phyloP scores from a whole-genome alignment of 305 asterid genomes.

The Fraxinus velutina region DNA sequence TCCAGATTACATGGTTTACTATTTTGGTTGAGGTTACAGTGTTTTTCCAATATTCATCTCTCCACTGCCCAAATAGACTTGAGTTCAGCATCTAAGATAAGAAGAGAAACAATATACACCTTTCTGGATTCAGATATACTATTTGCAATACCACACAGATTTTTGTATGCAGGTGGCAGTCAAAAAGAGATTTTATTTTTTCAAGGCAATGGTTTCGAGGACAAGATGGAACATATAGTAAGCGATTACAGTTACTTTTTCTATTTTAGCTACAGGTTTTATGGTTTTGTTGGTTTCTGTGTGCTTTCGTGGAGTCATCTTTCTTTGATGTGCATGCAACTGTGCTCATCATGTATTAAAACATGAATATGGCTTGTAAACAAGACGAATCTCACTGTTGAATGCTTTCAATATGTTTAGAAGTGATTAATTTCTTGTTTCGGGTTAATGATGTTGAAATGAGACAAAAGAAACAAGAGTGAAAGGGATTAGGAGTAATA shows the following conservation, averaged over 20 bases:
- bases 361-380: neutral
- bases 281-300: conserved; percentile 2
- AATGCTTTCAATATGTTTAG: conserved; percentile 7
- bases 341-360: conserved; percentile 20
- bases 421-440: neutral
- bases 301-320: conserved; percentile 8
- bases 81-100: conserved; percentile 11
- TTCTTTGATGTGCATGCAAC: conserved; percentile 12
- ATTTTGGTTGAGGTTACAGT: conserved; percentile 13
- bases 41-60: conserved; percentile 6
- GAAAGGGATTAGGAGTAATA: neutral
- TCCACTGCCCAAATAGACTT: neutral
- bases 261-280: conserved; percentile 2
- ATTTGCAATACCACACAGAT: conserved; percentile 21
- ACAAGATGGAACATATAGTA: conserved; percentile 98
- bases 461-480: neutral
- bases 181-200: conserved; percentile 83
- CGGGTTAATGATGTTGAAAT: neutral
- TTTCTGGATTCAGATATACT: conserved; percentile 21
- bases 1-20: conserved; percentile 3
- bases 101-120: neutral
- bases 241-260: conserved; percentile 26
- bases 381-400: neutral
- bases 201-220: conserved; percentile 96
- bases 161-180: conserved; percentile 73